phyloP scores from a whole-genome alignment of 2,329 filamentous ascomycete species.

The Hypoxylon sp. region DNA sequence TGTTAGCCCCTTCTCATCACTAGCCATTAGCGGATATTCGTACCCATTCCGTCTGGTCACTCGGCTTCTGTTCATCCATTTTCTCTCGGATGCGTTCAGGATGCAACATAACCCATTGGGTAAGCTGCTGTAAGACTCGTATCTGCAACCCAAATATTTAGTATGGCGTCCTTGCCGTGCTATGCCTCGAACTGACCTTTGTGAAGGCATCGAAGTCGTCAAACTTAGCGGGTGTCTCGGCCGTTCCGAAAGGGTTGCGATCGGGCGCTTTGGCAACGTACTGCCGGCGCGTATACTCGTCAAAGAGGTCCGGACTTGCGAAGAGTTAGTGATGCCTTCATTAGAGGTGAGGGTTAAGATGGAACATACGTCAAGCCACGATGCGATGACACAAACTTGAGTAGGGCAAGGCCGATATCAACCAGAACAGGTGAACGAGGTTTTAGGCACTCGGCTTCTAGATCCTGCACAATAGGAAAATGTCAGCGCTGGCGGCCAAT shows the following conservation, averaged over 20 bases:
- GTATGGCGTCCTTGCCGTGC: slow-evolving; percentile 18
- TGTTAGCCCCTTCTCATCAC: slow-evolving; percentile 55
- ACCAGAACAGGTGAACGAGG: slow-evolving; percentile 80
- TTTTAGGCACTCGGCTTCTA: slow-evolving; percentile 90
- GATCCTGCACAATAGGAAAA: slow-evolving; percentile 69
- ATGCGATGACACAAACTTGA: slow-evolving; percentile 95
- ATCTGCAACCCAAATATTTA: slow-evolving; percentile 63
- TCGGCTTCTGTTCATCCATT: slow-evolving; percentile 86
- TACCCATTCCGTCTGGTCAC: slow-evolving; percentile 88
- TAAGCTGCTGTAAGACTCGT: slow-evolving; percentile 86
- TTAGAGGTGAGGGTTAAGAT: slow-evolving; percentile 13
- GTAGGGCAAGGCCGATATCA: slow-evolving; percentile 85
- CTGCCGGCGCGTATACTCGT: slow-evolving; percentile 92
- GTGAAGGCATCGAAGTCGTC: slow-evolving; percentile 84
- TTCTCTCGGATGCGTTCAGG: slow-evolving; percentile 88
- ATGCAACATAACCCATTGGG: slow-evolving; percentile 89
- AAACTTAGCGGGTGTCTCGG: slow-evolving; percentile 81
- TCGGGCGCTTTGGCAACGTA: slow-evolving; percentile 85
- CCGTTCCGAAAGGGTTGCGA: slow-evolving; percentile 87
- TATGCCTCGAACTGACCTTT: slow-evolving; percentile 68
- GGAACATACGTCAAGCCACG: slow-evolving; percentile 85
- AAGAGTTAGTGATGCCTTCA: slow-evolving; percentile 44
- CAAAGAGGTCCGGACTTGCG: slow-evolving; percentile 84
- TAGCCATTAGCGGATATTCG: slow-evolving; percentile 59
- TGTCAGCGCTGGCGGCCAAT: slow-evolving; percentile 16